These are phyloP conservation scores for Solanum megistacrolobum DNA, from an alignment of 257 asterid species.

Conservation along the genomic window DNA sequence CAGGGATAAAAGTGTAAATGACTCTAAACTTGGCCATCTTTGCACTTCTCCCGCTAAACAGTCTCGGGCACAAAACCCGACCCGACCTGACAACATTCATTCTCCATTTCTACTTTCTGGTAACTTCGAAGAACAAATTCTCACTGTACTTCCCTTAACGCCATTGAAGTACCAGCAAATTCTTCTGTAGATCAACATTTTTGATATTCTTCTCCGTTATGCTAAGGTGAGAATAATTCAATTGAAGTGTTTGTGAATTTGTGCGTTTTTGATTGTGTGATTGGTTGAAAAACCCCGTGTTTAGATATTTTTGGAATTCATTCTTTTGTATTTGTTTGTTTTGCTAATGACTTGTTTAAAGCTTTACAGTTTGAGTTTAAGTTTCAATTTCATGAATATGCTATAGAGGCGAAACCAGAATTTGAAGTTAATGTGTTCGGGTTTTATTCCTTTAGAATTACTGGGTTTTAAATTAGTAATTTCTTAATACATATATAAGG, in stretches of 20 bases:
- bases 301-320: background rate
- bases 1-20: background rate
- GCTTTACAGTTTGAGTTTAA: background rate
- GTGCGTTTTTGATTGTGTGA: background rate
- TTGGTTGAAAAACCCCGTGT: background rate
- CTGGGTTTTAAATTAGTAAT: background rate
- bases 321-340: background rate
- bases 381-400: background rate
- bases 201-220: background rate
- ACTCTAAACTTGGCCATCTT: background rate
- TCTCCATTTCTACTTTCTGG: background rate
- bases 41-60: background rate
- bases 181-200: background rate
- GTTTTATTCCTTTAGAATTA: background rate
- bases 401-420: background rate
- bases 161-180: background rate
- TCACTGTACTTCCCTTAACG: background rate
- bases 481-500: background rate
- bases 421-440: background rate
- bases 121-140: background rate
- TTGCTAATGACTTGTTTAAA: background rate
- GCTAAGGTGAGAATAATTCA: background rate
- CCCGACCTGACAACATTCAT: background rate
- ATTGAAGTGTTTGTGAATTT: background rate
- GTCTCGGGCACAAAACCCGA: background rate